Base-by-base conservation (phyloP, 2,329 filamentous ascomycete species). In the Talaromyces sp. region DNA sequence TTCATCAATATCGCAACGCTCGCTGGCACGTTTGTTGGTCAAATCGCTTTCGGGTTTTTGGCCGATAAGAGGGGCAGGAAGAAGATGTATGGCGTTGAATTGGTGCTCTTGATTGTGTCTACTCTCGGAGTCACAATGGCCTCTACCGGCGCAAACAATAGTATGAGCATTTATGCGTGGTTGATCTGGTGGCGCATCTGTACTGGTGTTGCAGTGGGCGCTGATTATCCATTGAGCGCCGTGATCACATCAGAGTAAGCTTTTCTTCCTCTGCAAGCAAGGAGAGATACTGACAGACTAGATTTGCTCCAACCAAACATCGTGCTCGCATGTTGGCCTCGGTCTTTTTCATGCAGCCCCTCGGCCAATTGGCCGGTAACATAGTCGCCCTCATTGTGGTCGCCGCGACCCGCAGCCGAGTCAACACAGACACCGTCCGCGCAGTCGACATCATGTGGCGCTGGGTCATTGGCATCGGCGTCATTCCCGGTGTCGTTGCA, bases 301-400 rank as follows among this genome's bases (percentile, higher is more conserved):
- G 80, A 67, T 82, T 83, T 62, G 80, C 81, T 3, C 79, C 81
- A 0, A 89, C 86, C 0, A 84, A 83, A 57, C 87, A 87, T n/a
- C 80, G 88, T 58, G 85, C 85, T n/a, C 85, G 83, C 22, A 90
- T 90, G 88, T 79, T 90, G 68, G 86, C 88, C 6, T 84, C 83
- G 3, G 87, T 90, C 37, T 90, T 90, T 72, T 82, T 89, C 69
- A 89, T 89, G 85, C 88, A 90, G 69, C 87, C 88, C 1, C 77
- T 90, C 9, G 88, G 88, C 6, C 88, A 90, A 71, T 84, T 89
- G 1, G 79, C 88, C 1, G 87, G 87, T 15, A 87, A 89, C 67
- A 74, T 89, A 5, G 85, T 89, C 11, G 85, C 86, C 3, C 75
- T 89, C 4, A 69, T 82, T 67, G 75, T 82, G 37, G 74, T 80